Base-by-base conservation (phyloP, 2,329 filamentous ascomycete genomes). In the Elsinoe australis region DNA sequence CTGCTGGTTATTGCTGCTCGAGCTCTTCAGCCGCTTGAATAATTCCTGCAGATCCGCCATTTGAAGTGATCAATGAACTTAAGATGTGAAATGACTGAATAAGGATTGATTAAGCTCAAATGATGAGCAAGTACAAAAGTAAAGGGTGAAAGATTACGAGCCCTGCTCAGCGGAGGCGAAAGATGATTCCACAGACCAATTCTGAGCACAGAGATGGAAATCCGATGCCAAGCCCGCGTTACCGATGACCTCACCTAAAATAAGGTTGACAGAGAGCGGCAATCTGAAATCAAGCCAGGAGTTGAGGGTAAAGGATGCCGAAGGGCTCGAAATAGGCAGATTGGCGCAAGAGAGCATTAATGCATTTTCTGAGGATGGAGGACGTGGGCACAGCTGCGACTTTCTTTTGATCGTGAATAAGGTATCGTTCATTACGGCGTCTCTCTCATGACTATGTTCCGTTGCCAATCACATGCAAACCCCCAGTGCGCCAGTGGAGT, bases 41-140 rank as follows among this genome's bases (percentile, higher is more conserved):
- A 71, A 60, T 58, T 70, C 68, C 51, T 68, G 64, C 52, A 70
- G 55, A 56, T 70, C 67, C 49, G 66, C 61, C 67, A 70, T 69
- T 47, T 47, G 58, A 29, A 46, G 29, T 49, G 44, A 44, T 18
- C n/a, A n/a, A n/a, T n/a, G n/a, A n/a, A n/a, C n/a, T n/a, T n/a
- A n/a, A n/a, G n/a, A n/a, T n/a, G n/a, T 41, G 17, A 14, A 8
- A 21, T 9, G 12, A 17, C 15, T 17, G 1, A 17, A 47, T 21
- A n/a, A 3, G 21, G 3, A 15, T 21, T 14, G 18, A 24, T 34
- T 17, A 4, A 47, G 28, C n/a, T n/a, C n/a, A 35, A 35, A 32
- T 10, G 36, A 5, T 38, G 18, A 22, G 34, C n/a, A 26, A 12
- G 36, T 26, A 21, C 8, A 26, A 18, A 15, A 32, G 33, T 7